Evolutionary conservation across 2,329 filamentous ascomycete species (phyloP), one percentile per base, ranked within the genome.

Genomic region (Fusarium poae): DNA sequence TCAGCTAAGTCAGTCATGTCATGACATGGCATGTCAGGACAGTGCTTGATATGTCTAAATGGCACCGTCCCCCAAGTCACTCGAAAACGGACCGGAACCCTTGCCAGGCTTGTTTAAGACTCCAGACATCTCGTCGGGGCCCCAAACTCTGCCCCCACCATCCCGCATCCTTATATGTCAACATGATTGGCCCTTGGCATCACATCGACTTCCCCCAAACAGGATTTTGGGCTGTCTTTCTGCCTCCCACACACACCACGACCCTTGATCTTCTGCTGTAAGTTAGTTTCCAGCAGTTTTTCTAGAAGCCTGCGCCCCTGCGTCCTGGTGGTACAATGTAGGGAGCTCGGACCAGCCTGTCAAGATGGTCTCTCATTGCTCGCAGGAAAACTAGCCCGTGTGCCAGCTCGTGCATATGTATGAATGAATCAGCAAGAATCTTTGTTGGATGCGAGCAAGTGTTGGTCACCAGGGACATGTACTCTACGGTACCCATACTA

Each of bases 21-120:
- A 51, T 51, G 32, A 13, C 37, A 48, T 43, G 45, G 16, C 49
- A 59, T 43, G 18, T 45, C 50, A 44, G 62, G 55, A 58, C 72
- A 69, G 71, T 74, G 45, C 54, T 52, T 37, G n/a, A 27, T 44
- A 32, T 29, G 11, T 48, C 16, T 21, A 58, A 49, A 45, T 76
- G 72, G 67, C 76, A 78, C 74, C 74, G 76, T 77, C 43, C 46
- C 30, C 32, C 57, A 74, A 62, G 74, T 76, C 69, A 71, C 71
- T 76, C 77, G 75, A 77, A 76, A 75, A 77, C 73, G 67, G 73
- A 76, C 74, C 77, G 77, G 74, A 77, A 77, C 58, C 72, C 68
- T 67, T 71, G 72, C 63, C 68, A 67, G 49, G 51, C 59, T 59
- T 56, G 65, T 68, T 56, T 43, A 60, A 56, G 37, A 68, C 68